Conservation (phyloP, 257 asterid species). For the Oldenlandia corymbosa region DNA sequence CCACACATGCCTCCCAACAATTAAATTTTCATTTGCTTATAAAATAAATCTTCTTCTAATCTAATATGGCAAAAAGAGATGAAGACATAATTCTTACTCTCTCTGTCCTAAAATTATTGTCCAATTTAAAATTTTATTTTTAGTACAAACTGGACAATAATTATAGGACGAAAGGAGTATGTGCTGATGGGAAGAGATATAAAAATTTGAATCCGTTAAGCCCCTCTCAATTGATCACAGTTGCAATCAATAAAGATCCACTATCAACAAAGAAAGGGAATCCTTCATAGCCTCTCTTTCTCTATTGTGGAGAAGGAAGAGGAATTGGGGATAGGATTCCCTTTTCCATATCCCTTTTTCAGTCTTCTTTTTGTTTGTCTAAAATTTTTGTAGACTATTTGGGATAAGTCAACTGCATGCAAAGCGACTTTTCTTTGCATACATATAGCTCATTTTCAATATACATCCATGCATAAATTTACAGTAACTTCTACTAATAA, state of each 20-base stretch:
- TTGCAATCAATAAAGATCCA: slow-evolving; percentile 27
- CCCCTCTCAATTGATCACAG: neutral
- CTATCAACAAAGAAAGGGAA: slow-evolving; percentile 29
- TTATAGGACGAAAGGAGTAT: too few relatives aligned
- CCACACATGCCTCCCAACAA: slow-evolving; percentile 37
- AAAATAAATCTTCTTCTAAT: too few relatives aligned
- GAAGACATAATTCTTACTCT: too few relatives aligned
- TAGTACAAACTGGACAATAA: too few relatives aligned
- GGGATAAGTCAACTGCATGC: slow-evolving; percentile 79
- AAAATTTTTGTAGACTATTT: too few relatives aligned
- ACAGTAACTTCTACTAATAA: too few relatives aligned
- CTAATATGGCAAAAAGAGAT: too few relatives aligned
- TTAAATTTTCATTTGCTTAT: slow-evolving; percentile 1
- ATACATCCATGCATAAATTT: too few relatives aligned
- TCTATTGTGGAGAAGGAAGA: slow-evolving; percentile 22
- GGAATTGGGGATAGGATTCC: slow-evolving; percentile 48
- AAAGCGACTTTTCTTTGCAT: slow-evolving; percentile 35
- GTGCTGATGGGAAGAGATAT: too few relatives aligned
- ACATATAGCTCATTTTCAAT: too few relatives aligned
- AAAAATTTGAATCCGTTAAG: neutral
- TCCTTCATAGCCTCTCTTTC: slow-evolving; percentile 21
- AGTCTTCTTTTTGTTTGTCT: slow-evolving; percentile 40
- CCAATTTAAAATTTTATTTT: too few relatives aligned
- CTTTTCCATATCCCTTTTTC: slow-evolving; percentile 33
- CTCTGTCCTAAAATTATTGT: too few relatives aligned